These are phyloP conservation scores for Mucor irregularis DNA, from an alignment of 371 early-diverging fungal species.

Conservation along the genomic window DNA sequence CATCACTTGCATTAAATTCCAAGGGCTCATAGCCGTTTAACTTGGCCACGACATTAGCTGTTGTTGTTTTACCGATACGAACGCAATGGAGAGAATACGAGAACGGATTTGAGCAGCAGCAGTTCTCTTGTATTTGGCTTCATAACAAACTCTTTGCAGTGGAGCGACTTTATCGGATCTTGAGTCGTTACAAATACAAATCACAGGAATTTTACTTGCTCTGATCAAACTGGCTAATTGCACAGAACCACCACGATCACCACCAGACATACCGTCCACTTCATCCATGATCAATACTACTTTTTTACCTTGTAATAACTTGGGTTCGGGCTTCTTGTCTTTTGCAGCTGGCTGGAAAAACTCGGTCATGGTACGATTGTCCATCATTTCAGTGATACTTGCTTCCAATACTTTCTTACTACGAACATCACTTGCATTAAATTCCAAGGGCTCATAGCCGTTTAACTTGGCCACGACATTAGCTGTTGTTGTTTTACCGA, in stretches of 20 bases:
- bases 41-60: slow-evolving; percentile 89
- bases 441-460: slow-evolving; percentile 92
- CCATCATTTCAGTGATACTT: slow-evolving; percentile 49
- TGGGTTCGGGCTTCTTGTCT: slow-evolving; percentile 1
- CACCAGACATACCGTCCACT: slow-evolving; percentile 99
- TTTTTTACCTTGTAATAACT: slow-evolving; percentile 36
- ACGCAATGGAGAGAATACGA: slow-evolving; percentile 80
- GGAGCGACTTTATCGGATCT: slow-evolving; percentile 89
- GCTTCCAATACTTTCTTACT: slow-evolving; percentile 88
- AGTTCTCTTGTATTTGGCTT: slow-evolving; percentile 80
- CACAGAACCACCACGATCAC: slow-evolving; percentile 97
- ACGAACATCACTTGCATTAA: slow-evolving; percentile 99
- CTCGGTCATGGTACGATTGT: slow-evolving; percentile 75
- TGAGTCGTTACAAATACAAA: slow-evolving; percentile 99
- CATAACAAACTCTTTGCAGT: slow-evolving; percentile 87
- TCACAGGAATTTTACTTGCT: slow-evolving; percentile 94
- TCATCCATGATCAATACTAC: slow-evolving; percentile 99
- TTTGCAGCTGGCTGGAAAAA: slow-evolving; percentile 37
- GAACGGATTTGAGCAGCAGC: slow-evolving; percentile 60
- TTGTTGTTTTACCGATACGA: slow-evolving; percentile 98
- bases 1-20: slow-evolving; percentile 99
- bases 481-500: slow-evolving; percentile 99
- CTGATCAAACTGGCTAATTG: slow-evolving; percentile 94
- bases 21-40: slow-evolving; percentile 82
- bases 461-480: slow-evolving; percentile 82